Percentiles rank a stretch among this genome's conserved stretches.
Evolutionary conservation across 805 yeast species (phyloP).

Genomic region (Hanseniaspora clermontiae): DNA sequence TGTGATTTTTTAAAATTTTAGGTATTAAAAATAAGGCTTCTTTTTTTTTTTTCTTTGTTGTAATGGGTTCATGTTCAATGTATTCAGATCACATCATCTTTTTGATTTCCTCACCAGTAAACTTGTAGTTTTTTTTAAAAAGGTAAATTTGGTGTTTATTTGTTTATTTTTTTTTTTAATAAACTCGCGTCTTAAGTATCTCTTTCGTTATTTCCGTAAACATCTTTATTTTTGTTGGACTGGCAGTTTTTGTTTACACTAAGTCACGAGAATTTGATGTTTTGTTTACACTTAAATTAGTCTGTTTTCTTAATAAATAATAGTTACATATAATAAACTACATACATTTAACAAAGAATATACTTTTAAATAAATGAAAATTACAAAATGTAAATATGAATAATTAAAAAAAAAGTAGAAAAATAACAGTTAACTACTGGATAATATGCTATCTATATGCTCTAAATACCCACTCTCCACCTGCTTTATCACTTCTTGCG

Average conservation of each 20-base stretch:
- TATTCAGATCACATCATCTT: neutral
- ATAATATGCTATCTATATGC: neutral
- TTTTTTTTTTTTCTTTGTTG: neutral
- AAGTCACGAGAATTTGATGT: neutral
- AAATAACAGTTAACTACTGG: neutral
- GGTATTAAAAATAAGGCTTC: neutral
- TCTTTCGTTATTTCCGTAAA: neutral
- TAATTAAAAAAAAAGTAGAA: neutral
- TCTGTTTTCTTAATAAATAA: neutral
- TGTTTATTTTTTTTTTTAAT: no score
- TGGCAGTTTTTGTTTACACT: neutral
- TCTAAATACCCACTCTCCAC: neutral
- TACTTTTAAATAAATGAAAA: neutral
- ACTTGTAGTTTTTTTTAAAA: no score
- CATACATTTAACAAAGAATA: neutral
- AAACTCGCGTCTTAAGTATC: no score
- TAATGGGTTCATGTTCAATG: no score
- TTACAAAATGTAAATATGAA: neutral
- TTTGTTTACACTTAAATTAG: neutral
- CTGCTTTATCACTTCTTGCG: conserved; percentile 22
- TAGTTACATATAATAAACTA: neutral
- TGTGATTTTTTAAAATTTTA: conserved; percentile 13
- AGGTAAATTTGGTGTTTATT: no score
- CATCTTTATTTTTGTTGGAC: no score
- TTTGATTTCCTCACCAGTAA: no score